Evolutionary conservation across 108 stramenopile genomes (phyloP), one percentile per base, ranked within the genome.

Genomic region (Fragilaria radians): DNA sequence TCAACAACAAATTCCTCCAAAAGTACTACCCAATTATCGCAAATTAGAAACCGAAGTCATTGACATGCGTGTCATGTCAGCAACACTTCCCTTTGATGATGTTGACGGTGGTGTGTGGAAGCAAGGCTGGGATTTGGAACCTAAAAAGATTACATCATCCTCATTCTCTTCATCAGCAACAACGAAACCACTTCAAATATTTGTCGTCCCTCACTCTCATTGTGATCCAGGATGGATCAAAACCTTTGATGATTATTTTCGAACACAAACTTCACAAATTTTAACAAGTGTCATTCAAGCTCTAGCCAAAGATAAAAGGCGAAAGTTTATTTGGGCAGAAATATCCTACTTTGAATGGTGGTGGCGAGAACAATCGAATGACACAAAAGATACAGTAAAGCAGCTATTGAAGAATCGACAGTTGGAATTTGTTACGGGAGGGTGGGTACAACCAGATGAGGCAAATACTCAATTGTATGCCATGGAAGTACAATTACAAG

Each of bases 201-300:
- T 76, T 54, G 78, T 83, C 28, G 63, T 83, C 23, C 82, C 82
- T 18, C 82, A 83, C 55, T 74, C 78, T 0, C 82, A 83, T 36
- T 79, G 78, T 48, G 82, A 83, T 71, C 82, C 82, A 5, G 82
- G 76, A 25, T 83, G 82, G 82, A 63, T 83, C 68, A 79, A 83
- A 59, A 83, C 82, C 27, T 83, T 83, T 71, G 82, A 83, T 45
- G 72, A 83, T 3, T 83, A 79, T 62, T 83, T 79, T 58, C 82
- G 69, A 51, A 59, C 75, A 11, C 78, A 83, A 59, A 83, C 82
- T 24, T 76, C 67, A 49, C 47, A 62, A 36, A 83, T 83, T 52
- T 22, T 83, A n/a, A 61, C 67, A 5, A 63, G 54, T 26, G 75
- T 79, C 45, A 60, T 77, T 5, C 48, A 76, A 1, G 54, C 82